Percentiles rank a stretch among this genome's conserved stretches.
Conservation (phyloP, 1,284 basidiomycete genomes). For the Caloboletus firmus region DNA sequence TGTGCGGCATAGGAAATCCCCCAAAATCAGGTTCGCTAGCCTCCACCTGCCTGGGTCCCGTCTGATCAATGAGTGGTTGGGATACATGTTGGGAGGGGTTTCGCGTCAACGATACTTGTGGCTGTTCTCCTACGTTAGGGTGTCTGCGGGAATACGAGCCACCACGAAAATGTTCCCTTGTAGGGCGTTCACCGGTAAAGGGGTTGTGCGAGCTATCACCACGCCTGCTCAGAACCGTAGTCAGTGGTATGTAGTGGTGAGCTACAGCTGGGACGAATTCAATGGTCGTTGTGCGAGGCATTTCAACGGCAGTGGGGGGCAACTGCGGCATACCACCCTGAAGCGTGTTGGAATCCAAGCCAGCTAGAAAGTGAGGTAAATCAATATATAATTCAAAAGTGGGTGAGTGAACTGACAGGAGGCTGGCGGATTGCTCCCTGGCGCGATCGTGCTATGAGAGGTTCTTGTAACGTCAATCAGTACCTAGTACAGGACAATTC, state of each 20-base stretch:
- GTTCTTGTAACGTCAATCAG: slow-evolving; percentile 12
- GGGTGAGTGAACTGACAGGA: slow-evolving; percentile 13
- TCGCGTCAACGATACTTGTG: slow-evolving; percentile 15
- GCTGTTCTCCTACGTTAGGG: slow-evolving; percentile 7
- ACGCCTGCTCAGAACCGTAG: slow-evolving; percentile 4
- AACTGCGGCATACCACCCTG: slow-evolving; percentile 4
- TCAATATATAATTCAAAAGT: neutral
- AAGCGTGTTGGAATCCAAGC: slow-evolving; percentile 38
- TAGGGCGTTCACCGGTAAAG: slow-evolving; percentile 2
- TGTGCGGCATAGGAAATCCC: slow-evolving; percentile 84
- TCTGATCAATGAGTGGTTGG: slow-evolving; percentile 26
- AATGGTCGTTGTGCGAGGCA: slow-evolving; percentile 54
- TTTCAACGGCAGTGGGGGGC: slow-evolving; percentile 16
- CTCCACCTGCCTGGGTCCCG: slow-evolving; percentile 15
- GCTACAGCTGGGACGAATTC: slow-evolving; percentile 43
- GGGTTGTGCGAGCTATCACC: neutral
- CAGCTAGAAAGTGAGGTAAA: slow-evolving; percentile 1
- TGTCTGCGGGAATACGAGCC: slow-evolving; percentile 16
- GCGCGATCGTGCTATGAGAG: slow-evolving; percentile 40
- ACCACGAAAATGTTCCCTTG: slow-evolving; percentile 7
- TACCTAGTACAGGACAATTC: neutral
- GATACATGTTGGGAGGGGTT: slow-evolving; percentile 16
- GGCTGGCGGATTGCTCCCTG: slow-evolving; percentile 17
- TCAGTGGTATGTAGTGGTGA: slow-evolving; percentile 22
- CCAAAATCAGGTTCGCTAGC: slow-evolving; percentile 63